Conservation (phyloP, 805 yeast genomes). For the Trichomonascus vanleenenianus region DNA sequence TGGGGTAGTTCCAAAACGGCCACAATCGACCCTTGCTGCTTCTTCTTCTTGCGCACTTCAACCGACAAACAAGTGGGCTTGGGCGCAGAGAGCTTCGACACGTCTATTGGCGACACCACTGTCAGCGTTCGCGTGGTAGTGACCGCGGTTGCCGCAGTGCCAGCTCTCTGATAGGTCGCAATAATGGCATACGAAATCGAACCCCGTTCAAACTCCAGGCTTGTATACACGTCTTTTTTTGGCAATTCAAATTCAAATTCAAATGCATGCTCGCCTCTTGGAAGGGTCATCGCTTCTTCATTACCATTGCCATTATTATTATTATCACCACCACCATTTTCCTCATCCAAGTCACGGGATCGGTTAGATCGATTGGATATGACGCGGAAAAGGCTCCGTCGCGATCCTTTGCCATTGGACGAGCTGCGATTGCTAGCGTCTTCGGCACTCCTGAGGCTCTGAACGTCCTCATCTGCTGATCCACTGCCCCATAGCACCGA, state of each 20-base stretch:
- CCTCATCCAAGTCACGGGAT: neutral
- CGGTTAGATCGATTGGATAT: neutral
- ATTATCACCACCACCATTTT: neutral
- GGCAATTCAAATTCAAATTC: slow-evolving; percentile 85
- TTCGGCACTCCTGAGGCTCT: neutral
- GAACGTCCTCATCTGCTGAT: neutral
- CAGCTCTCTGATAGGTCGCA: slow-evolving; percentile 30
- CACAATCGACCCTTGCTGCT: slow-evolving; percentile 33
- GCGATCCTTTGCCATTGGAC: too few species aligned
- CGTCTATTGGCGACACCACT: slow-evolving; percentile 68
- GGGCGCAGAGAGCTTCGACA: slow-evolving; percentile 55
- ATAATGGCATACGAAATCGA: slow-evolving; percentile 59
- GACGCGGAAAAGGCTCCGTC: neutral
- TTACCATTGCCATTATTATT: neutral
- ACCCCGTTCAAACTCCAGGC: slow-evolving; percentile 81
- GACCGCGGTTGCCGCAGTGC: slow-evolving; percentile 12
- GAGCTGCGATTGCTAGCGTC: neutral
- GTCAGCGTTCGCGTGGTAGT: slow-evolving; percentile 50
- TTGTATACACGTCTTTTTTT: slow-evolving; percentile 58
- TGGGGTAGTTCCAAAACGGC: slow-evolving; percentile 41
- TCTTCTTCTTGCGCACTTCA: slow-evolving; percentile 38
- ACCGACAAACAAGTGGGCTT: slow-evolving; percentile 59
- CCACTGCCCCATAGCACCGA: slow-evolving; percentile 21
- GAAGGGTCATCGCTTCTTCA: slow-evolving; percentile 7
- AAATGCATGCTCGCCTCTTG: slow-evolving; percentile 71